Evolutionary conservation across 768 basidiomycete genomes (phyloP), one percentile per base, ranked within the genome.

Genomic region (Cantharellus anzutake): DNA sequence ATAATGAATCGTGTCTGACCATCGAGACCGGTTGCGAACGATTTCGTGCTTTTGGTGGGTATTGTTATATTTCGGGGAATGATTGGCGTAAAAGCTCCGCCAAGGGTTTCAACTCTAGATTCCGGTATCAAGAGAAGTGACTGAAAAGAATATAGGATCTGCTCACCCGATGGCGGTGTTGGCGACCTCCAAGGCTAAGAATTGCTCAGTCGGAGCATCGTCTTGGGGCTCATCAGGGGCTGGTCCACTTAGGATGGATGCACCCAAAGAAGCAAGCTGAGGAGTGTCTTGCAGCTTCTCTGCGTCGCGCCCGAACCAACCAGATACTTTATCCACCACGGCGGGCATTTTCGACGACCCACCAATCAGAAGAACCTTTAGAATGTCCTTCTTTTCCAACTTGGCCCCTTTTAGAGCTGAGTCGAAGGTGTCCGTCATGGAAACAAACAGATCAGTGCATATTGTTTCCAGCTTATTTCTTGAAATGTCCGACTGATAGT

Each of bases 1-100:
- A 98, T 96, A 68, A 96, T 82, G 53, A 98, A 91, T 77, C 92
- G 90, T 59, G 94, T 92, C 71, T 98, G 93, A 77, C 97, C 96
- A 77, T 97, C 93, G 64, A 91, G 83, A 78, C 94, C 93, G n/a
- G 94, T 97, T 44, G 92, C 94, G 81, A 97, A 94, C 69, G 84
- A 88, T 75, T 97, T 91, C 4, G 93, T 92, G 76, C 96, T 97
- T 76, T 96, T 97, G 67, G 93, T 97, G 37, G 94, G 94, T 65
- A 98, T 88, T 55, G 58, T 59, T 64, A 94, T 97, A 78, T 97
- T 98, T 59, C 92, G 84, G 76, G 92, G 92, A 79, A 97, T 96
- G 70, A 98, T 84, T 56, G 92, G 82, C 38, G 40, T 40, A 38
- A 57, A 57, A 5, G 35, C 56, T 1, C 56, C 56, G 40, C 56